A percentile compares a stretch with the other conserved stretches of the same genome.
phyloP scores from a whole-genome alignment of 2,329 filamentous ascomycete genomes.

The Penicillium sp. region DNA sequence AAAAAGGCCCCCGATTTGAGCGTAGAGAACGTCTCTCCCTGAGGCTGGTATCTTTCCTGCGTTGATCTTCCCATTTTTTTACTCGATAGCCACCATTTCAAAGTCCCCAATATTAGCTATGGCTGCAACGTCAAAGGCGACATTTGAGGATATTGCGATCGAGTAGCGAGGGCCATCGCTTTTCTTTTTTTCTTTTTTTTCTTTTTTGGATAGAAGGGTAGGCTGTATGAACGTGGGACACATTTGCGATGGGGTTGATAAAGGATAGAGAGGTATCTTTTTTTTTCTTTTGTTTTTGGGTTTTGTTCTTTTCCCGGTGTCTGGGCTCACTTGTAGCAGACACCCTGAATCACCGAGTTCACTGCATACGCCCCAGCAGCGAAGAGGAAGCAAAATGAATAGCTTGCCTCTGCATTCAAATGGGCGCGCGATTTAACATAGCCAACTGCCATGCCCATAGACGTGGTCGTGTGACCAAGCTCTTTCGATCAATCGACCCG shows the following conservation, averaged over 20 bases:
- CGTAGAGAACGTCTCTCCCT: background rate
- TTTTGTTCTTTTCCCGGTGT: conserved; percentile 48
- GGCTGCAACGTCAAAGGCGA: conserved; percentile 12
- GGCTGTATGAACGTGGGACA: conserved; percentile 38
- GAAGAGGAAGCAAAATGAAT: conserved; percentile 28
- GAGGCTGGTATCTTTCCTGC: background rate
- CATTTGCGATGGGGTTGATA: conserved; percentile 43
- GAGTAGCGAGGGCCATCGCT: conserved; percentile 4
- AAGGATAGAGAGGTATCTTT: conserved; percentile 43
- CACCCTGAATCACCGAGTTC: conserved; percentile 46
- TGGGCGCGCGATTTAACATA: conserved; percentile 22
- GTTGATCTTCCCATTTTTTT: conserved; percentile 7
- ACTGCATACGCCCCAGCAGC: conserved; percentile 24
- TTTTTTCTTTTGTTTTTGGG: too few species aligned
- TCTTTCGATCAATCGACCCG: conserved; percentile 17
- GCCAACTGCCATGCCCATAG: conserved; percentile 19
- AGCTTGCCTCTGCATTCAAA: conserved; percentile 22
- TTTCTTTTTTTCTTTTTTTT: too few species aligned
- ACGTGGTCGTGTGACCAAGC: conserved; percentile 25
- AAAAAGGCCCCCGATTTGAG: background rate
- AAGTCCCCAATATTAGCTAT: background rate
- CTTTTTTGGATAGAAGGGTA: conserved; percentile 35
- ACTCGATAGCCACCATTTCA: conserved; percentile 2
- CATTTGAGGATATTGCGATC: conserved; percentile 11
- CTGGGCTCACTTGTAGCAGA: conserved; percentile 40